Percentiles rank a stretch among this genome's conserved stretches.
Conservation (phyloP, 2,329 filamentous ascomycete species). For the Botrytis medusae region DNA sequence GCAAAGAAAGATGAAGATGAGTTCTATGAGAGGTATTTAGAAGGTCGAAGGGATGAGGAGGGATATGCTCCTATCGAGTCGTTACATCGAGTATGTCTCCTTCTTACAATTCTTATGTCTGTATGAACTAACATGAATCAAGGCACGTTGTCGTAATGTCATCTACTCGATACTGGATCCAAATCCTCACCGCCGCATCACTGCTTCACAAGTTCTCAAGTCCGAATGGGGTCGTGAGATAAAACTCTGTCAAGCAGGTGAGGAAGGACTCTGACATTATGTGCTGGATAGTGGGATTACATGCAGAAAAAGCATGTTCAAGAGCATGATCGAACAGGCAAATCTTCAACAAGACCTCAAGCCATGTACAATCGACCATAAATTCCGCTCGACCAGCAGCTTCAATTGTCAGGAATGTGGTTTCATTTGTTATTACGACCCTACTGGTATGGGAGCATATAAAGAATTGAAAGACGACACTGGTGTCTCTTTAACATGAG, state of each 20-base stretch:
- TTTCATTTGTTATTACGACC: conserved; percentile 23
- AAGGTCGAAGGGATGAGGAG: conserved; percentile 89
- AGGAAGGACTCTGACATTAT: conserved; percentile 77
- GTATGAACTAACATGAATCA: conserved; percentile 27
- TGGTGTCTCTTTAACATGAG: conserved; percentile 22
- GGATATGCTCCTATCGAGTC: conserved; percentile 97
- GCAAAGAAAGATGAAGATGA: conserved; percentile 96
- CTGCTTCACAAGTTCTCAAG: conserved; percentile 92
- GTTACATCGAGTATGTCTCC: conserved; percentile 70
- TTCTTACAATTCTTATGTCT: conserved; percentile 15
- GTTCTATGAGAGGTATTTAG: conserved; percentile 91
- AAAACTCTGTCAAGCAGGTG: conserved; percentile 92
- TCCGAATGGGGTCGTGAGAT: conserved; percentile 99
- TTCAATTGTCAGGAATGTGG: conserved; percentile 21
- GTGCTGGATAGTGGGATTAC: conserved; percentile 26
- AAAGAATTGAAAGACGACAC: conserved; percentile 18
- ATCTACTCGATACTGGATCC: conserved; percentile 98
- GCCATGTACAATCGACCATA: conserved; percentile 21
- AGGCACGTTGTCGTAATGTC: conserved; percentile 97
- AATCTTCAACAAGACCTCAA: conserved; percentile 18
- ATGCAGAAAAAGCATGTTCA: conserved; percentile 23
- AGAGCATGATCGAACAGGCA: conserved; percentile 23
- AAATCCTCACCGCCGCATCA: conserved; percentile 88
- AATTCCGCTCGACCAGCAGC: conserved; percentile 20
- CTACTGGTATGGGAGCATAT: conserved; percentile 20